Evolutionary conservation across 306 rosid species (phyloP), one percentile per base, ranked within the genome.

Genomic region (Leucaena leucocephala): DNA sequence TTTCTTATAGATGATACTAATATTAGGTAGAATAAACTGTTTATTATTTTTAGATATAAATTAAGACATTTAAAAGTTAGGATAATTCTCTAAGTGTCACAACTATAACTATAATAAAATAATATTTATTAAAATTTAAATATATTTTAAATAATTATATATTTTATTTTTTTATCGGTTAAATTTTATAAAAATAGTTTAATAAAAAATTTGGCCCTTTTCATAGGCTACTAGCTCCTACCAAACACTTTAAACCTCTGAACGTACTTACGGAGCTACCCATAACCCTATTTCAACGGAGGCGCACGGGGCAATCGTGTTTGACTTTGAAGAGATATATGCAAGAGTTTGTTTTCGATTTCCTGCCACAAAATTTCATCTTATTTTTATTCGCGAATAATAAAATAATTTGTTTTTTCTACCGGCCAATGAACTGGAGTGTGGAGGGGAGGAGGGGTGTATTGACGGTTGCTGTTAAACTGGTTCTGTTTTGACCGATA

Each of bases 401-500:
- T 19, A 55, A 19, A 55, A 55, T 55, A 21, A 55, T 19, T 55
- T 55, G 62, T 55, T 8, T 7, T 12, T n/a, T 55, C 62, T 55
- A 0, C 62, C 33, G 12, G 19, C 27, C 62, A 27, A 55, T 19
- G 62, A 21, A 55, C 11, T 19, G 61, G 46, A 38, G 14, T 16
- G 8, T 6, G 14, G 49, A 1, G 5, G 46, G 44, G 7, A 22
- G 45, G n/a, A n/a, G n/a, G 27, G 27, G 2, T 22, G 34, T 12
- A 10, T 21, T 21, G 74, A 44, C 57, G 39, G 74, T 68, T 44
- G 39, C 57, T 6, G 57, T 45, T 45, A 13, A 68, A 57, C 34
- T 68, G 57, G 21, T 45, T 44, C 36, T 13, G 38, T 34, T 69
- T 69, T 69, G 57, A 45, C 74, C 15, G 40, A 34, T 45, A 69